These are phyloP conservation scores for Protomyces lactucae-debilis DNA, from an alignment of 1,139 yeast species.

Conservation along the genomic window DNA sequence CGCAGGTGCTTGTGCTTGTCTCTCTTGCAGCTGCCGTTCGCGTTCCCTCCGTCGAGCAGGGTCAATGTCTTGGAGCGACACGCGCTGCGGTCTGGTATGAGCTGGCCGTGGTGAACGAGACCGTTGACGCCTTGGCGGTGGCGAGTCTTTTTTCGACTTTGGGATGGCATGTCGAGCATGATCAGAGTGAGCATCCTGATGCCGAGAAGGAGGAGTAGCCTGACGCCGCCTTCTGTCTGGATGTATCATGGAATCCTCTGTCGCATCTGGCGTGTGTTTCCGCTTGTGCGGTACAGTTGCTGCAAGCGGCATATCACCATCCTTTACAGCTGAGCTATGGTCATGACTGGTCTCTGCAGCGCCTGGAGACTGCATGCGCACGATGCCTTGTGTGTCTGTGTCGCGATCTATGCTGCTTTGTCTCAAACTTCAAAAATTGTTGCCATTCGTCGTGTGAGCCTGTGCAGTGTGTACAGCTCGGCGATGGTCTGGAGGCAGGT, in stretches of 20 bases:
- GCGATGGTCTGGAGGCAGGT: no score
- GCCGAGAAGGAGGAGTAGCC: not conserved
- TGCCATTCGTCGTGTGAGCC: no score
- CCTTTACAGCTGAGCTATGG: no score
- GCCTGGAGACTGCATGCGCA: no score
- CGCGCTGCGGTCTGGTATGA: not conserved
- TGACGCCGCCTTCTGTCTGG: not conserved
- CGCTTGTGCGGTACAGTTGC: not conserved
- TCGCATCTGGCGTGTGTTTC: not conserved
- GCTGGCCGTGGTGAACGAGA: not conserved
- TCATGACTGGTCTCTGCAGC: no score
- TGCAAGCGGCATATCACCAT: no score
- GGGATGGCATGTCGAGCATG: no score
- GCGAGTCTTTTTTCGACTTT: not conserved
- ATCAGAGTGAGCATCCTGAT: not conserved
- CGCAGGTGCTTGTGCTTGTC: conserved; percentile 27
- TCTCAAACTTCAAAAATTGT: no score
- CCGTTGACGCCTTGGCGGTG: not conserved
- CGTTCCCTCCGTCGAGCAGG: conserved; percentile 36
- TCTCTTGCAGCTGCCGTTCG: conserved; percentile 35
- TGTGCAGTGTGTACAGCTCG: no score
- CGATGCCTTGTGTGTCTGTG: no score
- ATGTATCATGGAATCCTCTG: not conserved
- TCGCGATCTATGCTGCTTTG: no score
- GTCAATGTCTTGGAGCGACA: conserved; percentile 35